Percentiles rank a stretch among this genome's conserved stretches.
phyloP scores from a whole-genome alignment of 2,329 filamentous ascomycete species.

The Penicillium sumatraense region DNA sequence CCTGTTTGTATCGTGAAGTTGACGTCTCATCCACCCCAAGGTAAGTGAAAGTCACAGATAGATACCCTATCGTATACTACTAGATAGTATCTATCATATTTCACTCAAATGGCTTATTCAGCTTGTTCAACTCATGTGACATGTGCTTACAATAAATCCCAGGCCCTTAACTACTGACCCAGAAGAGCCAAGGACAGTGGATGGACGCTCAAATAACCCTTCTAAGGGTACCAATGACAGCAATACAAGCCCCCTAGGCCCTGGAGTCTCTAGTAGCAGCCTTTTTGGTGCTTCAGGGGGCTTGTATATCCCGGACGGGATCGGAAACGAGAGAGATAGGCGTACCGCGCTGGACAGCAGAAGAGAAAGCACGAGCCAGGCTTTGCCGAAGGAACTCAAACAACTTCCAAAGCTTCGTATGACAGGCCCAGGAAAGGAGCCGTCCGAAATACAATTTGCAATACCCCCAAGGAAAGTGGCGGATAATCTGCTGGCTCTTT shows the following conservation, averaged over 20 bases:
- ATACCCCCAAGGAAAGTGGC: conserved; percentile 6
- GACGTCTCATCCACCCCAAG: neutral
- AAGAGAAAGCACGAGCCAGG: neutral
- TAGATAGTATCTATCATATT: neutral
- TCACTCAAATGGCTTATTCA: neutral
- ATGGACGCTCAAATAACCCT: neutral
- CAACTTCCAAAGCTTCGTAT: neutral
- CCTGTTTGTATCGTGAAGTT: conserved; percentile 6
- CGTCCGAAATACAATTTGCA: conserved; percentile 1
- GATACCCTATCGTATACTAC: too few relatives aligned
- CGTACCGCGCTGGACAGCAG: neutral
- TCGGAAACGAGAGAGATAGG: neutral
- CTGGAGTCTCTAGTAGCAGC: neutral
- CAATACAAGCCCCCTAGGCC: neutral
- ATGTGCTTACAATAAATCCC: neutral
- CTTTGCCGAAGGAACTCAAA: neutral
- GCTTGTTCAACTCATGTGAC: neutral
- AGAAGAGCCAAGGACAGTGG: neutral
- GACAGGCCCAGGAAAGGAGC: neutral
- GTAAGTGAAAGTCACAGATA: too few relatives aligned
- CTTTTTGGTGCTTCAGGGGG: conserved; percentile 11
- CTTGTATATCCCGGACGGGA: neutral
- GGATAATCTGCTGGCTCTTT: conserved; percentile 4
- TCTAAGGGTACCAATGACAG: neutral
- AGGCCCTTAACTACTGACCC: neutral